These are phyloP conservation scores for Asterochloris sp. DNA, from an alignment of 139 green algal genomes.

Conservation along the genomic window DNA sequence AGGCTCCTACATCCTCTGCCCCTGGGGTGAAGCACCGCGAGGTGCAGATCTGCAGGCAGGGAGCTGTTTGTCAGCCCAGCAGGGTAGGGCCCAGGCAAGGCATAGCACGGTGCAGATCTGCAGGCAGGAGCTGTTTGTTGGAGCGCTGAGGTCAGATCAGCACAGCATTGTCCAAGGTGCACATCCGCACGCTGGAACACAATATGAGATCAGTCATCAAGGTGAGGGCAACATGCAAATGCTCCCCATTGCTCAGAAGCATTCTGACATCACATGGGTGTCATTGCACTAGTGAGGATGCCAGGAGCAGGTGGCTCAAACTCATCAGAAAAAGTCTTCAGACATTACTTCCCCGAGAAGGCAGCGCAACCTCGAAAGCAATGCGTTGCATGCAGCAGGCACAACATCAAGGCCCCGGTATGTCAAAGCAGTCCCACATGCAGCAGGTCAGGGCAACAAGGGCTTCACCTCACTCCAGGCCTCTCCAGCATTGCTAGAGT, in stretches of 20 bases:
- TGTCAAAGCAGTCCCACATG: neutral
- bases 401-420: neutral
- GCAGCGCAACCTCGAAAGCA: neutral
- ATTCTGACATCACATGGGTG: neutral
- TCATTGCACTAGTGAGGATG: neutral
- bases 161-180: neutral
- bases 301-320: neutral
- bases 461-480: constrained; percentile 75
- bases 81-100: neutral
- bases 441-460: neutral
- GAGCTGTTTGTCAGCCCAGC: neutral
- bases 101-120: neutral
- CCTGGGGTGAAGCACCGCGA: neutral
- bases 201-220: neutral
- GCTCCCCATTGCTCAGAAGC: neutral
- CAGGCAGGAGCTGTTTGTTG: neutral
- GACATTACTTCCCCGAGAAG: neutral
- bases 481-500: constrained; percentile 59
- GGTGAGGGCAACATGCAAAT: neutral
- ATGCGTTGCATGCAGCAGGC: neutral
- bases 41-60: neutral
- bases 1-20: constrained; percentile 8
- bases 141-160: neutral
- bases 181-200: neutral
- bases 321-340: neutral